Base-by-base conservation (phyloP, 1,284 basidiomycete species). In the Singerocomus rubriflavus region DNA sequence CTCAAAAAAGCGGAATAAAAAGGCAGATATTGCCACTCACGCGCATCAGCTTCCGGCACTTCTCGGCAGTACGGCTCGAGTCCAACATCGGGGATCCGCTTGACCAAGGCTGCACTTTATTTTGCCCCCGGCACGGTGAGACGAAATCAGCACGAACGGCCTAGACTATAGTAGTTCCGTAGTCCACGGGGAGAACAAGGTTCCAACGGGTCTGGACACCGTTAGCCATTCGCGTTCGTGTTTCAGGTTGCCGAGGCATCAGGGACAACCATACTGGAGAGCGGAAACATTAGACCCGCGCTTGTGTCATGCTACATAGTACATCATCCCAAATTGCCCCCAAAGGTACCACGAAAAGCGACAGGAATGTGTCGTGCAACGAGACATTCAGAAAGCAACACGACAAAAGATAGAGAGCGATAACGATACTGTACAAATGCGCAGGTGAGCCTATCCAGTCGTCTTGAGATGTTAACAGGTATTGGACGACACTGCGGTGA, bases 391-490 rank as follows among this genome's bases (percentile, higher is more conserved):
- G 30, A 35, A 32, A 31, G n/a, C 12, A 29, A 34, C 8, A 30
- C 33, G 17, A 14, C 6, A 34, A 29, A 14, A 38, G 10, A 54
- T 59, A 61, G 50, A 52, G 17, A 54, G 9, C 21, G 52, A 69
- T 67, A 67, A 66, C 55, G 44, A 59, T 68, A 67, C 64, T 58
- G 29, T 66, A 69, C 67, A 64, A 41, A 44, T 21, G 41, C 37
- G 39, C 12, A 17, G 37, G 33, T 49, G 38, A 59, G 50, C 32
- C 34, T 14, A 39, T 36, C 36, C 35, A 49, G 44, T 17, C 25
- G 16, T 41, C 37, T 42, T 21, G 39, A 45, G 17, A 50, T 37
- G 30, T 13, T 12, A 42, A 51, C 44, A 57, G 44, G 45, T 38
- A 39, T 53, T 54, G 14, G 56, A 56, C 45, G 52, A 48, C 54